A percentile compares a stretch with the other conserved stretches of the same genome.
Evolutionary conservation across 2,329 filamentous ascomycete species (phyloP).

Genomic region (Fusarium albosuccineum): DNA sequence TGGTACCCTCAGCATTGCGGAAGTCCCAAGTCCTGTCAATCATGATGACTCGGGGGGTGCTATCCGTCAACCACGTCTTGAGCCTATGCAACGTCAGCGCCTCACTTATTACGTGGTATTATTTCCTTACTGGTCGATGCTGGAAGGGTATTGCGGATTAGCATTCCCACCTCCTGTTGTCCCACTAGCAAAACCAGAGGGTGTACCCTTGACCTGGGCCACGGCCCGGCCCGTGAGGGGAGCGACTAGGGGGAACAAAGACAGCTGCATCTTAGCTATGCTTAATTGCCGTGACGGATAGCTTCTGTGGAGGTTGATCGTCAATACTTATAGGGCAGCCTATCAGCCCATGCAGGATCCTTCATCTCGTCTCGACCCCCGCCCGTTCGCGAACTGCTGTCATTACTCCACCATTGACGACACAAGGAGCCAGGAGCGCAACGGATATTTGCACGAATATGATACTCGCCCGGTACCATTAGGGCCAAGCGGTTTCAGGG

Average conservation of each 20-base stretch:
- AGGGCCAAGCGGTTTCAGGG: neutral
- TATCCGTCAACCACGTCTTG: conserved; percentile 66
- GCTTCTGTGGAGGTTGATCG: neutral
- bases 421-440: neutral
- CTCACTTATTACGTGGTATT: too few relatives aligned
- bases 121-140: conserved; percentile 66
- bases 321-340: neutral
- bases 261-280: conserved; percentile 19
- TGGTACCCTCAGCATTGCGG: conserved; percentile 65
- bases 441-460: conserved; percentile 2
- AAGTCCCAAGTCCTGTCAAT: conserved; percentile 69
- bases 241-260: conserved; percentile 4
- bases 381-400: neutral
- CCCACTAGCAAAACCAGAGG: conserved; percentile 60
- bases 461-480: neutral
- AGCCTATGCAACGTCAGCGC: conserved; percentile 12
- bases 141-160: conserved; percentile 64
- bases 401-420: conserved; percentile 11
- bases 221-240: conserved; percentile 1
- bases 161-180: conserved; percentile 72
- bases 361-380: neutral
- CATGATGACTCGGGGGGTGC: conserved; percentile 67
- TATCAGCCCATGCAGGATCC: neutral
- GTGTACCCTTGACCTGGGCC: conserved; percentile 50
- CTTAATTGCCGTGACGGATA: neutral